Evolutionary conservation across 371 early-diverging fungal species (phyloP).

Genomic region (Parasitella parasitica): DNA sequence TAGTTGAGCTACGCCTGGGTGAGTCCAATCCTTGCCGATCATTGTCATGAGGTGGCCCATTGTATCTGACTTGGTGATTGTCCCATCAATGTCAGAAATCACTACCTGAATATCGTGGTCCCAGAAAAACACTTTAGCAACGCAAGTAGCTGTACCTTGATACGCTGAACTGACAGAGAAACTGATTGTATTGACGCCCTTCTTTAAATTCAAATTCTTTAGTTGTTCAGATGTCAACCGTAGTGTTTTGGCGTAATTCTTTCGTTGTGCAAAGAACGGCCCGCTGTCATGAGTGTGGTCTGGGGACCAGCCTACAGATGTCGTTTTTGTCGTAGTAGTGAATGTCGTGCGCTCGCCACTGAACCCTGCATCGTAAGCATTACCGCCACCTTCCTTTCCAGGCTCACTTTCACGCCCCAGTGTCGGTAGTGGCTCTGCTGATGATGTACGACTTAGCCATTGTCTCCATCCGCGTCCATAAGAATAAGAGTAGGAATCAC

Average conservation of each 20-base stretch:
- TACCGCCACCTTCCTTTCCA: too few relatives aligned
- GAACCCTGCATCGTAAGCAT: background rate
- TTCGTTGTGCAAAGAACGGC: constrained; percentile 15
- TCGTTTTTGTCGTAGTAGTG: constrained; percentile 43
- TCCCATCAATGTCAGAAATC: constrained; percentile 99
- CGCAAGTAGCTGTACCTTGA: constrained; percentile 77
- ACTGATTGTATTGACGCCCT: constrained; percentile 88
- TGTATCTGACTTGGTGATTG: constrained; percentile 98
- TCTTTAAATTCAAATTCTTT: constrained; percentile 75
- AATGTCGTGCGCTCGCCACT: constrained; percentile 31
- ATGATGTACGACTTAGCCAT: constrained; percentile 52
- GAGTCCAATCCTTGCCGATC: constrained; percentile 99
- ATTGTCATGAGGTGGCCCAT: constrained; percentile 97
- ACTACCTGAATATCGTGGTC: constrained; percentile 85
- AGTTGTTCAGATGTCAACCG: constrained; percentile 92
- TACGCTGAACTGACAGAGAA: constrained; percentile 84
- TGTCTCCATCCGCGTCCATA: constrained; percentile 51
- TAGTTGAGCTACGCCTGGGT: constrained; percentile 94
- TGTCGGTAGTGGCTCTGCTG: constrained; percentile 10
- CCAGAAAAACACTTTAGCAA: constrained; percentile 91
- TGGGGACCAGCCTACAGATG: constrained; percentile 44
- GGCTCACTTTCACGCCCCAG: background rate
- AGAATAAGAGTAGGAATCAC: constrained; percentile 37
- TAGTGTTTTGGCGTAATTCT: constrained; percentile 84
- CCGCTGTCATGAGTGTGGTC: constrained; percentile 17